phyloP scores from a whole-genome alignment of 495 filamentous ascomycete species.

The Neurospora sp. region DNA sequence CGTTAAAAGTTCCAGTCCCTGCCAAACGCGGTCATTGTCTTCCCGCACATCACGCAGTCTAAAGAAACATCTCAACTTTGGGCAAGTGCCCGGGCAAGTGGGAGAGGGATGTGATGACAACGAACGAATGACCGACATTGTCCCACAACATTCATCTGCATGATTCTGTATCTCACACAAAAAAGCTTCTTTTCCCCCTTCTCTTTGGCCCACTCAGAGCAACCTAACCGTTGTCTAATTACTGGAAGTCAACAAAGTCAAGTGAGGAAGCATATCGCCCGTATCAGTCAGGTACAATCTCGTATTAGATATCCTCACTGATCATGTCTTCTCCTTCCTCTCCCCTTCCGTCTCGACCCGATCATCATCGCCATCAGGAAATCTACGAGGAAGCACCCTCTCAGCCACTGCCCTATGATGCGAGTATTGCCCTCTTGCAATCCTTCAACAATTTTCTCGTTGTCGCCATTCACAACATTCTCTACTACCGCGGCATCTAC shows the following conservation, averaged over 20 bases:
- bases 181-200: neutral
- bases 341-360: conserved; percentile 5
- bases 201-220: neutral
- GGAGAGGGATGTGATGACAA: neutral
- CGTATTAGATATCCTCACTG: too few species aligned
- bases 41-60: neutral
- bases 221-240: neutral
- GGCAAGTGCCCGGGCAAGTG: neutral
- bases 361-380: conserved; percentile 32
- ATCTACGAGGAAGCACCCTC: neutral
- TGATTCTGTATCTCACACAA: neutral
- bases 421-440: neutral
- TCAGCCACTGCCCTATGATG: neutral
- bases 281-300: neutral
- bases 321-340: conserved; percentile 13
- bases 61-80: neutral
- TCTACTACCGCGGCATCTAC: conserved; percentile 81
- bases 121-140: neutral
- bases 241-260: neutral
- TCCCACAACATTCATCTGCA: neutral
- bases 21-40: neutral
- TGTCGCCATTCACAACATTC: conserved; percentile 84
- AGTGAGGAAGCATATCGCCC: neutral
- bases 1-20: neutral
- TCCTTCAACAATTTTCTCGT: conserved; percentile 72